phyloP scores from a whole-genome alignment of 257 asterid genomes.

The Przewalskia tangutica region DNA sequence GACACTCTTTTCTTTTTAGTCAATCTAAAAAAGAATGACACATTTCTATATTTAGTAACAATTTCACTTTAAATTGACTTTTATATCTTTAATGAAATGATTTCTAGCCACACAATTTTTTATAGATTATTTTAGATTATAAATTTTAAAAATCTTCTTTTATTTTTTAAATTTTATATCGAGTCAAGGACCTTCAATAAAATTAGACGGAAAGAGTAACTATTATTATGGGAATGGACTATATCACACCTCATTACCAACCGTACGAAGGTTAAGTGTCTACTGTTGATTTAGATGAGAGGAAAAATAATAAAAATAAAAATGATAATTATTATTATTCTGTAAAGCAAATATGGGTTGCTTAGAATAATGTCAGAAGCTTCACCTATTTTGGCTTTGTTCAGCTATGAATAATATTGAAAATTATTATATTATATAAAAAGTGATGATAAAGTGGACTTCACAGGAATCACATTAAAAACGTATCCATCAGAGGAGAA shows the following conservation, averaged over 20 bases:
- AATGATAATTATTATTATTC: background rate
- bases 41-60: too few relatives aligned
- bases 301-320: background rate
- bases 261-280: background rate
- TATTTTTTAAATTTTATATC: background rate
- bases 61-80: too few relatives aligned
- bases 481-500: slow-evolving; percentile 7
- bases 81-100: too few relatives aligned
- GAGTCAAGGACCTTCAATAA: too few relatives aligned
- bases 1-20: too few relatives aligned
- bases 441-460: background rate
- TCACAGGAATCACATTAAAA: slow-evolving; percentile 20
- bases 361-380: background rate
- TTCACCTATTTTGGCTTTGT: background rate
- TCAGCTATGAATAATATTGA: background rate
- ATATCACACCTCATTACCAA: background rate
- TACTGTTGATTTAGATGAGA: background rate
- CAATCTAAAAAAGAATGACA: too few relatives aligned
- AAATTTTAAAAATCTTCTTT: background rate
- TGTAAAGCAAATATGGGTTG: background rate
- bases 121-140: background rate
- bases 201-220: too few relatives aligned
- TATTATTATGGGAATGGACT: background rate
- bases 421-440: background rate
- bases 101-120: background rate